phyloP scores from a whole-genome alignment of 805 yeast genomes.

The Candida stauntonica region DNA sequence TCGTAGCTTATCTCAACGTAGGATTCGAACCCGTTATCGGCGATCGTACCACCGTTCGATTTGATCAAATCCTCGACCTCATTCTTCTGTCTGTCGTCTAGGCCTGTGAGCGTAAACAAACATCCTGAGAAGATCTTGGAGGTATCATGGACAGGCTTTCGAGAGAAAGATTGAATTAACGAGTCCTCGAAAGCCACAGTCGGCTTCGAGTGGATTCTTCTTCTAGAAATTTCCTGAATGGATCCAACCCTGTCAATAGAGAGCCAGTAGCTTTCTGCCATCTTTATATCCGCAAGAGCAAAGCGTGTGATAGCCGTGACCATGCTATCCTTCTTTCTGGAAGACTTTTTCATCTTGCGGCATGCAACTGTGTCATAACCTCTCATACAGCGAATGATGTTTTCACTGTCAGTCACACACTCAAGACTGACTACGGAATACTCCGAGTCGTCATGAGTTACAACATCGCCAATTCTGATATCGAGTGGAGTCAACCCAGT shows the following conservation, averaged over 20 bases:
- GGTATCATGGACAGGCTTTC: background rate
- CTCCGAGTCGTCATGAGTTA: slow-evolving; percentile 33
- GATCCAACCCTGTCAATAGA: slow-evolving; percentile 29
- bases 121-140: slow-evolving; percentile 26
- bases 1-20: slow-evolving; percentile 4
- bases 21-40: slow-evolving; percentile 31
- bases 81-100: slow-evolving; percentile 26
- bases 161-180: slow-evolving; percentile 1
- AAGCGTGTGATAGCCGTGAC: slow-evolving; percentile 6
- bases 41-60: slow-evolving; percentile 40
- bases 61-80: slow-evolving; percentile 34
- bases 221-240: slow-evolving; percentile 14
- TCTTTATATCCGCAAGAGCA: slow-evolving; percentile 29
- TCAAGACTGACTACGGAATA: slow-evolving; percentile 47
- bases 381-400: slow-evolving; percentile 47
- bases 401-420: slow-evolving; percentile 16
- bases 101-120: slow-evolving; percentile 37
- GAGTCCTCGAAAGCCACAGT: slow-evolving; percentile 12
- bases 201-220: slow-evolving; percentile 8
- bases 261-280: slow-evolving; percentile 33
- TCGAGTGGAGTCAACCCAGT: slow-evolving; percentile 37
- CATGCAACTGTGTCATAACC: slow-evolving; percentile 52
- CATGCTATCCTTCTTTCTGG: slow-evolving; percentile 7
- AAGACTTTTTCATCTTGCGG: slow-evolving; percentile 21
- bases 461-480: slow-evolving; percentile 51